Conservation (phyloP, 192 early-diverging fungal genomes). For the Coemansia sp. region DNA sequence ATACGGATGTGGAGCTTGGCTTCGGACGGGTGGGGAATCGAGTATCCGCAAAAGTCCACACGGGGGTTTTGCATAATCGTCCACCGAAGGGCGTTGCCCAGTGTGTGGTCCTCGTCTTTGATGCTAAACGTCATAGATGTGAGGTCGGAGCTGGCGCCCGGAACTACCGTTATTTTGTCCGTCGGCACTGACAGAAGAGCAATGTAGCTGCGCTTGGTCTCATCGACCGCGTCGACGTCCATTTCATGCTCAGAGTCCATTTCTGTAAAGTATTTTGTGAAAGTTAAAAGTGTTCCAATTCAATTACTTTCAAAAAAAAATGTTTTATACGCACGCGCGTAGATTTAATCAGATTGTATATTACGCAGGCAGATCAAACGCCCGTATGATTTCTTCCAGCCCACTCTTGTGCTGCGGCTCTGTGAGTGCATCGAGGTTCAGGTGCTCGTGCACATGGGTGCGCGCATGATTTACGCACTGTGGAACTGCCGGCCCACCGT, state of each 20-base stretch:
- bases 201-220: conserved; percentile 27
- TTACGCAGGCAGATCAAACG: conserved; percentile 19
- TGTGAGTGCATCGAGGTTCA: conserved; percentile 45
- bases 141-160: conserved; percentile 65
- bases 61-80: conserved; percentile 91
- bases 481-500: conserved; percentile 81
- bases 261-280: too few relatives aligned
- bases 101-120: conserved; percentile 93
- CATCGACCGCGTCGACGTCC: conserved; percentile 14
- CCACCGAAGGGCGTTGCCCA: conserved; percentile 92
- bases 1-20: conserved; percentile 88
- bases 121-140: conserved; percentile 84
- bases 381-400: conserved; percentile 34
- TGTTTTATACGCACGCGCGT: background rate
- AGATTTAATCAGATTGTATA: background rate
- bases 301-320: background rate
- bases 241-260: conserved; percentile 8
- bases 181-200: conserved; percentile 35
- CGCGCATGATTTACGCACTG: conserved; percentile 74
- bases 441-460: conserved; percentile 58
- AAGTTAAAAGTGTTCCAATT: background rate
- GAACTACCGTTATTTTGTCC: conserved; percentile 48
- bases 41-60: conserved; percentile 93
- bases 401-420: conserved; percentile 35
- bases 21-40: conserved; percentile 96